Evolutionary conservation across 1,284 basidiomycete species (phyloP), one percentile per base, ranked within the genome.

Genomic region (Blastosporella zonata): DNA sequence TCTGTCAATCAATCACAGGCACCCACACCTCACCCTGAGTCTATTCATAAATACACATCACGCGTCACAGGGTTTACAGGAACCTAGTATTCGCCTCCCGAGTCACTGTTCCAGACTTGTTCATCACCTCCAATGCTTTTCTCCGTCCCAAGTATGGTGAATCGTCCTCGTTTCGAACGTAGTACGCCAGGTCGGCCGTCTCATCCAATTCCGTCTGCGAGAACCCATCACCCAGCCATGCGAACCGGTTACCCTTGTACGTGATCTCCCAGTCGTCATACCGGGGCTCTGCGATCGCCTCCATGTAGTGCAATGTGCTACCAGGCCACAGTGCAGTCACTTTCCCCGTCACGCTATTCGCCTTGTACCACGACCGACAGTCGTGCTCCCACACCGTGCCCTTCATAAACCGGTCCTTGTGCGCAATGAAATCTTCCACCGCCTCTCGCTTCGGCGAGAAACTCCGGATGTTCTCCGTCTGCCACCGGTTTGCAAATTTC

Each of bases 361-460:
- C 56, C 53, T 68, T 68, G 55, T 68, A 68, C 66, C 66, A 67
- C 0, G 64, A 66, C 1, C 55, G 54, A 42, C 66, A 67, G 2
- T 58, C 52, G 7, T 61, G 45, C 13, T 52, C 53, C 65, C 64
- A 68, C 6, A 66, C 65, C 1, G 63, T 64, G 15, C 53, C 41
- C 37, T 65, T 60, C 65, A 67, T 67, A 49, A 60, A 67, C 18
- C 53, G 43, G 45, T 67, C 59, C 40, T 64, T 66, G 54, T 59
- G 53, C 6, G 49, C 59, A 35, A 61, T 56, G 35, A 66, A 66
- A 28, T 68, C 66, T 6, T 65, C 57, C 1, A 66, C 57, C 2
- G 65, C 66, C 17, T 66, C 64, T n/a, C 39, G 17, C 36, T 64
- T 68, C 0, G 65, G 64, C 8, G 53, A 51, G 46, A 68, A 57